phyloP scores from a whole-genome alignment of 768 basidiomycete species.

The Terana coerulea region DNA sequence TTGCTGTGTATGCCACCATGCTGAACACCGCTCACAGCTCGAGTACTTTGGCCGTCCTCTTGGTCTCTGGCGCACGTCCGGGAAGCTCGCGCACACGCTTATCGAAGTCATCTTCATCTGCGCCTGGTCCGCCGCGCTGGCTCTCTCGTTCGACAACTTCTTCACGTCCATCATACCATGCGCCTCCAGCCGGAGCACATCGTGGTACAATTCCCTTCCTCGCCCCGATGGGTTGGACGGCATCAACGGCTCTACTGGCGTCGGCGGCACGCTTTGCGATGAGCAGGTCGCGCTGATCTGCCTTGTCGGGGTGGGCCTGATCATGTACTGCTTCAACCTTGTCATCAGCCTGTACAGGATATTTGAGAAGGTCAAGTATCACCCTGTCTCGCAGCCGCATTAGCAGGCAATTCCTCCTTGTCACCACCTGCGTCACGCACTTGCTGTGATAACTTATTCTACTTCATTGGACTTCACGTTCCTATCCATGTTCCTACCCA shows the following conservation, averaged over 20 bases:
- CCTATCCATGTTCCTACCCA: too few species aligned
- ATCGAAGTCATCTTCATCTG: slow-evolving; percentile 89
- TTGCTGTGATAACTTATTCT: slow-evolving; percentile 1
- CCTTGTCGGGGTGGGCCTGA: slow-evolving; percentile 71
- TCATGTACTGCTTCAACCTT: slow-evolving; percentile 81
- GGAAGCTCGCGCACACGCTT: slow-evolving; percentile 82
- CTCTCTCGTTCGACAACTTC: slow-evolving; percentile 88
- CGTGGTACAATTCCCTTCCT: slow-evolving; percentile 75
- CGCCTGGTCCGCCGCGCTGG: slow-evolving; percentile 88
- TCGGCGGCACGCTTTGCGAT: slow-evolving; percentile 64
- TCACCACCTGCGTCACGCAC: background rate
- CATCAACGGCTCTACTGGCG: slow-evolving; percentile 35
- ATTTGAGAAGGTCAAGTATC: slow-evolving; percentile 84
- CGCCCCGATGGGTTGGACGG: slow-evolving; percentile 42
- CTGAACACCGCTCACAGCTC: slow-evolving; percentile 43
- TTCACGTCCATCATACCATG: slow-evolving; percentile 86
- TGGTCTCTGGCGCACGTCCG: slow-evolving; percentile 88
- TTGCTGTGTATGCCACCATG: slow-evolving; percentile 17
- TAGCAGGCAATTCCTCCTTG: background rate
- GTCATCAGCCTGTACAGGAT: slow-evolving; percentile 83
- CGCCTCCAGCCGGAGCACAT: slow-evolving; percentile 48
- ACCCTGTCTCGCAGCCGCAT: slow-evolving; percentile 12
- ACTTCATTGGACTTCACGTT: background rate
- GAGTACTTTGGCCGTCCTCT: slow-evolving; percentile 92
- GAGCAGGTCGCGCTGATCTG: slow-evolving; percentile 74